Conservation (phyloP, 495 filamentous ascomycete species). For the Extremus antarcticus region DNA sequence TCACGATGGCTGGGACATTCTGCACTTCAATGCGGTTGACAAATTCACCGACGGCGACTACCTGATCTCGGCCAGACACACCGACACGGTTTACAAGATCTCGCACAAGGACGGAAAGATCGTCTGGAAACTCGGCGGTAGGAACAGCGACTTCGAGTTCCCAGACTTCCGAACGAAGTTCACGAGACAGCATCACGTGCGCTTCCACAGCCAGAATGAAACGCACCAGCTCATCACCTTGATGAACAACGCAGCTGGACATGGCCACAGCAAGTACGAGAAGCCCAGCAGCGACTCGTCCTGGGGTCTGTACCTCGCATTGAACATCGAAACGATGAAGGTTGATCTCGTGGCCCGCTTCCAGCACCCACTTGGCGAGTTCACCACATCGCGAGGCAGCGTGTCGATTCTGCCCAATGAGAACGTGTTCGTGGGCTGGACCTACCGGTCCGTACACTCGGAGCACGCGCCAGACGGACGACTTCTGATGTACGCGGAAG, state of each 20-base stretch:
- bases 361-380: background rate
- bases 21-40: conserved; percentile 15
- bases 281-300: conserved; percentile 21
- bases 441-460: background rate
- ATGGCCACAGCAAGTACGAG: conserved; percentile 17
- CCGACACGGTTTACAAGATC: conserved; percentile 5
- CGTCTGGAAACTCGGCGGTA: conserved; percentile 13
- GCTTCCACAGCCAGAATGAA: background rate
- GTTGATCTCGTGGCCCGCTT: background rate
- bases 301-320: background rate
- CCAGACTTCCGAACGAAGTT: conserved; percentile 27
- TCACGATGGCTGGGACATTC: conserved; percentile 37
- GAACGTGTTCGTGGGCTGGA: background rate
- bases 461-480: background rate
- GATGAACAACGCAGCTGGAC: background rate
- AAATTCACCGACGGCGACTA: conserved; percentile 11
- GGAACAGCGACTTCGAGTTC: background rate
- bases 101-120: conserved; percentile 1
- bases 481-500: background rate
- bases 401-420: background rate
- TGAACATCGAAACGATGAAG: conserved; percentile 7
- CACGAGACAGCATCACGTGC: background rate
- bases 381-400: background rate
- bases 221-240: background rate
- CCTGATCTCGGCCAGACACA: conserved; percentile 13